A percentile compares a stretch with the other conserved stretches of the same genome.
phyloP scores from a whole-genome alignment of 208 protist genomes.

The Trypanosoma grayi region DNA sequence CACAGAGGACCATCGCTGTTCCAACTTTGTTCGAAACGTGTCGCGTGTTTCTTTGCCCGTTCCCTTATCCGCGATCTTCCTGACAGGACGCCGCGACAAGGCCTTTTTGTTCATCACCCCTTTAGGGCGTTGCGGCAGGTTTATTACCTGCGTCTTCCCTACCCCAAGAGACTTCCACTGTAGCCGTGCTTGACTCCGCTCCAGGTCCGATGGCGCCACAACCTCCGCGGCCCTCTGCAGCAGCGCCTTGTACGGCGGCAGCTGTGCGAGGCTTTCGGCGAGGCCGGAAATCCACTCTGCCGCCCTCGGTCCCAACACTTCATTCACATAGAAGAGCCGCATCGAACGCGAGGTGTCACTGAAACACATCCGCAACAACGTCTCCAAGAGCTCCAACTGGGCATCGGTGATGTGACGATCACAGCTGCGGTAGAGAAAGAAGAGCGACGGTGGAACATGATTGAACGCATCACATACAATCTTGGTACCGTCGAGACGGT shows the following conservation, averaged over 20 bases:
- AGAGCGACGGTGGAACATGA: slow-evolving; percentile 12
- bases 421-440: slow-evolving; percentile 11
- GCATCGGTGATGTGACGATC: background rate
- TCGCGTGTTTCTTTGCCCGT: slow-evolving; percentile 6
- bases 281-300: slow-evolving; percentile 5
- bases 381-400: slow-evolving; percentile 7
- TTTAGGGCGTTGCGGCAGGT: background rate
- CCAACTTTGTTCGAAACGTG: slow-evolving; percentile 2
- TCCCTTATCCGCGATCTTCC: background rate
- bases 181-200: background rate
- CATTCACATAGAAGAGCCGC: slow-evolving; percentile 22
- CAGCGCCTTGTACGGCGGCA: slow-evolving; percentile 6
- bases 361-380: slow-evolving; percentile 3
- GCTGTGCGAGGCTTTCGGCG: background rate
- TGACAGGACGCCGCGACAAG: background rate
- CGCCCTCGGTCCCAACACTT: slow-evolving; percentile 17
- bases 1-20: slow-evolving; percentile 2
- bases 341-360: slow-evolving; percentile 7
- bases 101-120: background rate
- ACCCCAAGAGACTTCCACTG: slow-evolving; percentile 1
- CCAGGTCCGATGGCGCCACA: background rate
- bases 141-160: background rate
- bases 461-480: slow-evolving; percentile 9
- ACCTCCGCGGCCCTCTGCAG: background rate
- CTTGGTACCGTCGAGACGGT: background rate